Evolutionary conservation across 495 filamentous ascomycete genomes (phyloP), one percentile per base, ranked within the genome.

Genomic region (Achaetomiella virescens): DNA sequence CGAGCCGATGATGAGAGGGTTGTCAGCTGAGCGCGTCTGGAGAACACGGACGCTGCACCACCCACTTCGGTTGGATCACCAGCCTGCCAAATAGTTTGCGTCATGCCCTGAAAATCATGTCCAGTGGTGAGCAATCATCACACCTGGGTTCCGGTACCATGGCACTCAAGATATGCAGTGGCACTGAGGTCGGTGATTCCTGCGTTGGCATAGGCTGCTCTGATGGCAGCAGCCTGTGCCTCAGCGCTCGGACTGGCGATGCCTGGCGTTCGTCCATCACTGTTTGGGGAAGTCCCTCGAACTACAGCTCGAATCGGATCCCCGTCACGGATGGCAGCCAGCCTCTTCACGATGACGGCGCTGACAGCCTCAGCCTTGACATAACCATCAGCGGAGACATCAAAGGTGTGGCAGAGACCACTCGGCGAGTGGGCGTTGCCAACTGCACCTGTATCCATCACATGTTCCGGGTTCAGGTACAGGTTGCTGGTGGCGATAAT

Each of bases 231-330:
- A n/a, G 69, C 74, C 57, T 86, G 83, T 0, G 77, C 75, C 6
- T 68, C 65, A 3, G 52, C 53, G 48, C 62, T 78, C 0, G 83
- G 82, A 38, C 74, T 57, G 0, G 74, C 78, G 24, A 83, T 80
- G 2, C 75, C 74, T 2, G 66, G 59, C 1, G 70, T 72, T 9
- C 72, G 70, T 18, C 79, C 78, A 54, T 84, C 75, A 24, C 75
- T 61, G 50, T 84, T 84, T 24, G 75, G 49, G 0, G 66, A 69
- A 9, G 74, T 73, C 0, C 68, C 75, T 3, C 77, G 71, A 42
- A 88, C 77, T 0, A 87, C 68, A 5, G 74, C 78, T 17, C 82
- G 70, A 31, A 87, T 79, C 0, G 77, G 74, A 37, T 78, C 70
- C 9, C 70, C 62, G 45, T 78, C 74, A 1, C 61, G 50, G 2